Conservation (phyloP, 805 yeast genomes). For the Peterozyma toletana region DNA sequence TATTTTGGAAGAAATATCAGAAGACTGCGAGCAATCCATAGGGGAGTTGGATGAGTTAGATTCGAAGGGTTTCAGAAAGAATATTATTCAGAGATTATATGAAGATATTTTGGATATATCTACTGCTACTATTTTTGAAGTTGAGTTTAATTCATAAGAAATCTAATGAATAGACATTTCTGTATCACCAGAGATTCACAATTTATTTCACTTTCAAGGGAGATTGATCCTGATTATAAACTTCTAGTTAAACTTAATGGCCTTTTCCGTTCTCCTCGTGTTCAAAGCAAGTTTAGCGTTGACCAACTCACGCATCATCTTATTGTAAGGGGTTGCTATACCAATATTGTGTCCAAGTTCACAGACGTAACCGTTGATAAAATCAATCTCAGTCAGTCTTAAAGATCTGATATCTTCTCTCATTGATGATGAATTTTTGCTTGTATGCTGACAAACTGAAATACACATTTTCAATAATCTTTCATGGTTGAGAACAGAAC, state of each 20-base stretch:
- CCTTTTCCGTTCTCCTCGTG: conserved; percentile 8
- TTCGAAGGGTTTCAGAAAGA: neutral
- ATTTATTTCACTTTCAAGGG: too few relatives aligned
- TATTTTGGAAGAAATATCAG: conserved; percentile 19
- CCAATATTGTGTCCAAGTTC: conserved; percentile 40
- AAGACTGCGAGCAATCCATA: neutral
- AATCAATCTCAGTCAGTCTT: conserved; percentile 69
- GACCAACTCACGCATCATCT: conserved; percentile 37
- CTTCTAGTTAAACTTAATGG: conserved; percentile 1
- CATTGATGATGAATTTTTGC: conserved; percentile 62
- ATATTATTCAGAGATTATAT: conserved; percentile 1
- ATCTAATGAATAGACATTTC: too few relatives aligned
- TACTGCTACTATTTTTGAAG: neutral
- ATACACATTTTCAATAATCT: conserved; percentile 27
- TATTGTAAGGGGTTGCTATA: conserved; percentile 39
- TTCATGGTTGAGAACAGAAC: conserved; percentile 16
- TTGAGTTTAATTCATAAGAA: too few relatives aligned
- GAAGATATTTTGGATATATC: conserved; percentile 4
- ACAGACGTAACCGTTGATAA: conserved; percentile 75
- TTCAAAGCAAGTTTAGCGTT: conserved; percentile 22
- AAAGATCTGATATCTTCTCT: conserved; percentile 53
- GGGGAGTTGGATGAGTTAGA: neutral
- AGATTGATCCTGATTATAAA: too few relatives aligned
- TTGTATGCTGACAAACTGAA: conserved; percentile 30
- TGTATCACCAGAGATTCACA: too few relatives aligned